Evolutionary conservation across 2,329 filamentous ascomycete species (phyloP).

Genomic region (Aciculosporium take): DNA sequence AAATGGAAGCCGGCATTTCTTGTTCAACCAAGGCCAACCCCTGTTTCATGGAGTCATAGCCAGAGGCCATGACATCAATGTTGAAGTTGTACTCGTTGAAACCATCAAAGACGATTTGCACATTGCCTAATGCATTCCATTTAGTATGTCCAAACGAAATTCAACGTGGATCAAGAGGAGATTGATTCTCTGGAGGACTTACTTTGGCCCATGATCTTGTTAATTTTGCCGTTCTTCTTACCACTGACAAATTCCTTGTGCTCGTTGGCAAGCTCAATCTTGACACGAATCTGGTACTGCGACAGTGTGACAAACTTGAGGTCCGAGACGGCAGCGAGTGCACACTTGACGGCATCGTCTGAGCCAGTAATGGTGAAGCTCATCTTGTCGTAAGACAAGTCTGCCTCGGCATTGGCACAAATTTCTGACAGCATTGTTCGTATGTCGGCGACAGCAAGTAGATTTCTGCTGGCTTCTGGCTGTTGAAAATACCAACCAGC

Average conservation of each 20-base stretch:
- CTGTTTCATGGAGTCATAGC: conserved; percentile 89
- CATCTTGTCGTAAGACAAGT: conserved; percentile 87
- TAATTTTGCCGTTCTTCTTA: conserved; percentile 99
- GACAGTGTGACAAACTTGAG: conserved; percentile 77
- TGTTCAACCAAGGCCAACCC: conserved; percentile 88
- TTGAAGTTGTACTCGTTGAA: conserved; percentile 99
- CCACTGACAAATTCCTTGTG: conserved; percentile 99
- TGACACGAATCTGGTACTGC: conserved; percentile 88
- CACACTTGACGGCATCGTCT: conserved; percentile 89
- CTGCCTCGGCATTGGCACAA: conserved; percentile 88
- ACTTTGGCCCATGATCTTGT: conserved; percentile 99
- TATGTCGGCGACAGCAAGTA: conserved; percentile 57
- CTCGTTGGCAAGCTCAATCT: conserved; percentile 97
- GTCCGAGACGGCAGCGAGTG: conserved; percentile 86
- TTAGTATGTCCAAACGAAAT: neutral
- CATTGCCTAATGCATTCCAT: conserved; percentile 46
- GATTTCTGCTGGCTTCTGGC: conserved; percentile 46
- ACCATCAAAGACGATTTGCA: conserved; percentile 97
- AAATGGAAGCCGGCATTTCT: conserved; percentile 98
- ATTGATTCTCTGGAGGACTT: conserved; percentile 3
- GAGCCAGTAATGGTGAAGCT: conserved; percentile 90
- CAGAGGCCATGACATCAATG: conserved; percentile 86
- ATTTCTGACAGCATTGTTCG: conserved; percentile 89
- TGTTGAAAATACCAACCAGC: conserved; percentile 90
- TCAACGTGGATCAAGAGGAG: neutral